Evolutionary conservation across 768 basidiomycete genomes (phyloP).

Genomic region (Tricholoma hemisulphureum): DNA sequence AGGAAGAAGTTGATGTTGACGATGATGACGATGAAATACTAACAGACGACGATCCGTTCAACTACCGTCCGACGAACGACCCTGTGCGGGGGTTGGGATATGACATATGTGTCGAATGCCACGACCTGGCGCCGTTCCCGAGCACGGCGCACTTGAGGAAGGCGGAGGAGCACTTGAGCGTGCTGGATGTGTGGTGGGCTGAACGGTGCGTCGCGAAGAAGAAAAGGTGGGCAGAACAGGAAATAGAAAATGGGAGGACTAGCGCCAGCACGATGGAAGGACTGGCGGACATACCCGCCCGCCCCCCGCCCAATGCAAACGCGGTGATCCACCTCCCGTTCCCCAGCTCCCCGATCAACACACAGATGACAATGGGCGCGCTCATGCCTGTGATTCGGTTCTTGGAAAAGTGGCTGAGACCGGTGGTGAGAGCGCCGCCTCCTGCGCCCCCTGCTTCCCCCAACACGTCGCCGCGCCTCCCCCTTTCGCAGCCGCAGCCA

Average conservation of each 20-base stretch:
- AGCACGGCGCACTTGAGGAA: slow-evolving; percentile 61
- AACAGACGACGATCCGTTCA: slow-evolving; percentile 40
- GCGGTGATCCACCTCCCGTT: slow-evolving; percentile 74
- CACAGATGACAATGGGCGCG: slow-evolving; percentile 50
- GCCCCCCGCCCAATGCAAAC: slow-evolving; percentile 71
- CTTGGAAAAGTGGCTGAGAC: slow-evolving; percentile 62
- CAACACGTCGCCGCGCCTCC: no score
- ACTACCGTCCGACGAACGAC: slow-evolving; percentile 40
- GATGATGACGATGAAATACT: slow-evolving; percentile 3
- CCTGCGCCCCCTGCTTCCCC: slow-evolving; percentile 13
- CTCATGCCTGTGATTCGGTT: slow-evolving; percentile 66
- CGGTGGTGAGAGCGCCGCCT: slow-evolving; percentile 29
- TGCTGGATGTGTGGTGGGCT: slow-evolving; percentile 67
- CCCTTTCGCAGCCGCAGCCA: no score
- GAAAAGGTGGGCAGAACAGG: no score
- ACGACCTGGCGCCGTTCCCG: slow-evolving; percentile 77
- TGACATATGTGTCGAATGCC: slow-evolving; percentile 87
- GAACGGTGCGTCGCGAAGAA: slow-evolving; percentile 35
- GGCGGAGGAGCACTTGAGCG: slow-evolving; percentile 71
- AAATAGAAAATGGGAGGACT: no score
- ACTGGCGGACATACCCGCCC: slow-evolving; percentile 38
- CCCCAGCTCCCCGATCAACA: slow-evolving; percentile 63
- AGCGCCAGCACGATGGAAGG: background rate
- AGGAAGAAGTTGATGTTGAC: background rate
- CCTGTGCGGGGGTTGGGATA: slow-evolving; percentile 61